Conservation (phyloP, 2,329 filamentous ascomycete genomes). For the Phymatotrichopsis omnivora region DNA sequence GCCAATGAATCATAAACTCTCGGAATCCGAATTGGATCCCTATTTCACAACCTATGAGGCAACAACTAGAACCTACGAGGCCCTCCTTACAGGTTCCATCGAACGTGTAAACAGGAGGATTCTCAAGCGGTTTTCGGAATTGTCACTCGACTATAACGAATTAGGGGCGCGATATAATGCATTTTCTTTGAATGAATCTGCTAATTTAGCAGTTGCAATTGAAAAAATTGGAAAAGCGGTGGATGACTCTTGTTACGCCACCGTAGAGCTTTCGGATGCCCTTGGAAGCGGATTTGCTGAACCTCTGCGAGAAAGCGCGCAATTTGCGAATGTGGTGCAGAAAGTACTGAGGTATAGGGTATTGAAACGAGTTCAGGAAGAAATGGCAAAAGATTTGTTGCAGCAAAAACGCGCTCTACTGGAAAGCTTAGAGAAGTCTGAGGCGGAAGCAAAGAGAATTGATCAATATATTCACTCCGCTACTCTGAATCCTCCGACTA, state of each 20-base stretch:
- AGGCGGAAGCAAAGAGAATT: slow-evolving; percentile 83
- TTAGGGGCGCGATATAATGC: slow-evolving; percentile 93
- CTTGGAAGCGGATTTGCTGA: slow-evolving; percentile 93
- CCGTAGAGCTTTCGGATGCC: slow-evolving; percentile 76
- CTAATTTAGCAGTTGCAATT: slow-evolving; percentile 80
- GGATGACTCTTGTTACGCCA: slow-evolving; percentile 91
- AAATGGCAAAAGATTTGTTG: slow-evolving; percentile 91
- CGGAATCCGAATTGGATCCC: slow-evolving; percentile 83
- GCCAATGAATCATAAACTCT: slow-evolving; percentile 61
- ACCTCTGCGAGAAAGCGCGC: slow-evolving; percentile 93
- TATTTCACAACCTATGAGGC: slow-evolving; percentile 92
- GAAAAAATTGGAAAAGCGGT: slow-evolving; percentile 90
- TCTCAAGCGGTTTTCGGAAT: slow-evolving; percentile 69
- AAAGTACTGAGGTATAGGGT: slow-evolving; percentile 81
- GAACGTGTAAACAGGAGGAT: slow-evolving; percentile 93
- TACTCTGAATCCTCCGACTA: slow-evolving; percentile 32
- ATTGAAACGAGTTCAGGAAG: slow-evolving; percentile 89
- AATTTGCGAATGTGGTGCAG: slow-evolving; percentile 90
- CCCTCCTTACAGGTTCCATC: slow-evolving; percentile 80
- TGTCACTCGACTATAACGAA: slow-evolving; percentile 82
- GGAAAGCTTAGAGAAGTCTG: slow-evolving; percentile 84
- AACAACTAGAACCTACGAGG: slow-evolving; percentile 83
- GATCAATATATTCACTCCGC: slow-evolving; percentile 71
- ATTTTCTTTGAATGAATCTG: slow-evolving; percentile 87
- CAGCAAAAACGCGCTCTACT: slow-evolving; percentile 74